Evolutionary conservation across 192 early-diverging fungal genomes (phyloP).

Genomic region (Obelidium mucronatum): DNA sequence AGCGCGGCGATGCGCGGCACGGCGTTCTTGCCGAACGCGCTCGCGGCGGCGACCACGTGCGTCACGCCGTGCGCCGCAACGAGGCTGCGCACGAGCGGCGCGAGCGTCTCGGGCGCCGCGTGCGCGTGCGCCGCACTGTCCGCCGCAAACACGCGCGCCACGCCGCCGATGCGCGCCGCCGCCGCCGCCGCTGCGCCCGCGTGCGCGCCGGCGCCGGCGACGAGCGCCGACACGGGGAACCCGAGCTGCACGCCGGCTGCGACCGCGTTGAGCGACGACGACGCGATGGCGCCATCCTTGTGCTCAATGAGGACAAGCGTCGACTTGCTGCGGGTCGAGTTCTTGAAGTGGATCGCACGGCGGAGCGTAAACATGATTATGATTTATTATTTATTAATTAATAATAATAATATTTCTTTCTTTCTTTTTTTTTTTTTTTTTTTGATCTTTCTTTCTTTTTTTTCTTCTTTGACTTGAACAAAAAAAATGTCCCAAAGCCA

Average conservation of each 20-base stretch:
- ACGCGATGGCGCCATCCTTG: conserved; percentile 74
- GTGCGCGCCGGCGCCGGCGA: conserved; percentile 68
- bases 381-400: too few relatives aligned
- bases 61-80: conserved; percentile 76
- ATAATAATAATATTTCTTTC: too few relatives aligned
- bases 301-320: conserved; percentile 92
- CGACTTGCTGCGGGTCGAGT: conserved; percentile 38
- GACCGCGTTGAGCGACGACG: conserved; percentile 85
- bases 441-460: conserved; percentile 22
- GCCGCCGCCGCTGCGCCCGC: conserved; percentile 61
- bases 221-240: conserved; percentile 85
- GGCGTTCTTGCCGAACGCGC: conserved; percentile 93
- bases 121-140: conserved; percentile 82
- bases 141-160: conserved; percentile 49
- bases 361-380: background rate
- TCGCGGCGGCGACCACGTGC: conserved; percentile 88
- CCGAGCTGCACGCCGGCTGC: conserved; percentile 85
- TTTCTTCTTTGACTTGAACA: conserved; percentile 1
- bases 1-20: conserved; percentile 93
- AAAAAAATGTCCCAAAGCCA: background rate
- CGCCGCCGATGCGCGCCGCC: conserved; percentile 49
- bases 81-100: conserved; percentile 73
- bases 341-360: background rate
- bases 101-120: conserved; percentile 80
- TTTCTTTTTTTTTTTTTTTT: background rate